A percentile compares a stretch with the other conserved stretches of the same genome.
phyloP scores from a whole-genome alignment of 2,329 filamentous ascomycete species.

The Aulographum hederae region DNA sequence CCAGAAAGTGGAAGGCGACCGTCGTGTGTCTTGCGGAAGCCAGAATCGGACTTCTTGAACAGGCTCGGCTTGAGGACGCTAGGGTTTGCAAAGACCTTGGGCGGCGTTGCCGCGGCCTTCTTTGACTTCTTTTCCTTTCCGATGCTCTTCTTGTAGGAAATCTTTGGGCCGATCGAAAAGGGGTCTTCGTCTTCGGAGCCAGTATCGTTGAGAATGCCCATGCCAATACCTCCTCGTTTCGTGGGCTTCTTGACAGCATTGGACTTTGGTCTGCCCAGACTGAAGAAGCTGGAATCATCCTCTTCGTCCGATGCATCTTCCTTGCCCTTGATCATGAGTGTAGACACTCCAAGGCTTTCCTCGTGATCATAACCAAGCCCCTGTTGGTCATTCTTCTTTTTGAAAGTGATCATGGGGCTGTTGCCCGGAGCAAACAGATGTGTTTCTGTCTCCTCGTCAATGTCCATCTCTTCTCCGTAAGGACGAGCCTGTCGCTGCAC shows the following conservation, averaged over 20 bases:
- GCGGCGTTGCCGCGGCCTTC: constrained; percentile 22
- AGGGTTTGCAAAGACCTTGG: constrained; percentile 10
- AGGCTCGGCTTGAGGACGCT: neutral
- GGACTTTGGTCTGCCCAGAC: constrained; percentile 13
- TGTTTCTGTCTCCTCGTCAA: constrained; percentile 24
- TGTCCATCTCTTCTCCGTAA: constrained; percentile 29
- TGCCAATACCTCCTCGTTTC: constrained; percentile 61
- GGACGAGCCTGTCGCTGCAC: constrained; percentile 56
- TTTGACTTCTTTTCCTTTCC: constrained; percentile 69
- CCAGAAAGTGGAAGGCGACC: constrained; percentile 63
- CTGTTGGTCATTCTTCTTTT: constrained; percentile 47
- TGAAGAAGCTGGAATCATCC: constrained; percentile 8
- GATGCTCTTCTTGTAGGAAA: constrained; percentile 69
- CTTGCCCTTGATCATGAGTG: constrained; percentile 17
- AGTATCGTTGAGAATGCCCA: constrained; percentile 79
- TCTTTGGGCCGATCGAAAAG: constrained; percentile 78
- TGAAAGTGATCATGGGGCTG: constrained; percentile 46
- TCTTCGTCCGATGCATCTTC: constrained; percentile 16
- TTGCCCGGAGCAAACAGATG: constrained; percentile 81
- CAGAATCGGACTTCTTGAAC: constrained; percentile 8
- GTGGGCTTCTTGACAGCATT: constrained; percentile 17
- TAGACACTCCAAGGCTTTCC: constrained; percentile 9
- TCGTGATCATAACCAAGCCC: constrained; percentile 52
- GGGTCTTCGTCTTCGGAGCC: constrained; percentile 92
- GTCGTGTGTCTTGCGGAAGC: constrained; percentile 60